These are phyloP conservation scores for Euryodendron excelsum DNA, from an alignment of 148 eudicot genomes.

Conservation along the genomic window DNA sequence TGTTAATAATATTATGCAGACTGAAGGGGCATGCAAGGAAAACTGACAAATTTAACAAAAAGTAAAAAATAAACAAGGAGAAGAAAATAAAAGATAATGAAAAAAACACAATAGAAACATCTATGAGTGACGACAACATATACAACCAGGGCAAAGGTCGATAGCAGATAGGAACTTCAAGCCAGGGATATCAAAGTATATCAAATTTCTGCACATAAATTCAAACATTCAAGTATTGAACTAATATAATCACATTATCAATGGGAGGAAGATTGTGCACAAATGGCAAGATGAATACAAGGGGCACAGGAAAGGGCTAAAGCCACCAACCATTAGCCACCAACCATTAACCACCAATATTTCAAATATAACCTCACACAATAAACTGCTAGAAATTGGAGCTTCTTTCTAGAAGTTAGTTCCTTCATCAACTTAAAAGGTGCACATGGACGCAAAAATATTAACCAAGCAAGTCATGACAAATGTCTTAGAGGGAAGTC, in stretches of 20 bases:
- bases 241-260: background rate
- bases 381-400: background rate
- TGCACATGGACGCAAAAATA: background rate
- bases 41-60: too few relatives aligned
- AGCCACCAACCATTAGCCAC: background rate
- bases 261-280: background rate
- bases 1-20: background rate
- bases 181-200: background rate
- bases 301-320: background rate
- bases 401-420: background rate
- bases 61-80: too few relatives aligned
- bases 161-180: background rate
- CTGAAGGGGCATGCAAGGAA: slow-evolving; percentile 3
- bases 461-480: background rate
- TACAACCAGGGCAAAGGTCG: slow-evolving; percentile 8
- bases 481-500: background rate
- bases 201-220: background rate
- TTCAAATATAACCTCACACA: background rate
- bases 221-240: background rate
- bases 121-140: background rate
- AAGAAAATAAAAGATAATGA: background rate
- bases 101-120: background rate
- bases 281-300: background rate
- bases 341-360: background rate
- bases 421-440: background rate